Conservation (phyloP, 2,329 filamentous ascomycete genomes). For the Ilyonectria sp. region DNA sequence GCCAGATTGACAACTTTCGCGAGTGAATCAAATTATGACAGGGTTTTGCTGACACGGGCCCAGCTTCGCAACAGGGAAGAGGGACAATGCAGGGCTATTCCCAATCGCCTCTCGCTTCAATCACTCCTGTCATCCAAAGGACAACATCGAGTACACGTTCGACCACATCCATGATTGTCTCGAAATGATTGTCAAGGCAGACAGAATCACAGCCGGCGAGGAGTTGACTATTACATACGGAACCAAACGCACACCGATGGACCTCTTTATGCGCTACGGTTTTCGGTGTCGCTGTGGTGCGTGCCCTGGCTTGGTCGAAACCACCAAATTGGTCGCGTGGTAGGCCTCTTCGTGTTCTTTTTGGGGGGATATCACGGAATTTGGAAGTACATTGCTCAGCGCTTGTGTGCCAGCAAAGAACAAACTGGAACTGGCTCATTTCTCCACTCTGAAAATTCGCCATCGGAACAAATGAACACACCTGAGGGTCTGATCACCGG, state of each 20-base stretch:
- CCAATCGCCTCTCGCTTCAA: conserved; percentile 71
- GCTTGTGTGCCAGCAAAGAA: neutral
- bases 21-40: neutral
- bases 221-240: conserved; percentile 70
- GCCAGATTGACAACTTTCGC: neutral
- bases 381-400: neutral
- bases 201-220: conserved; percentile 57
- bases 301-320: conserved; percentile 53
- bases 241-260: conserved; percentile 48
- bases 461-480: neutral
- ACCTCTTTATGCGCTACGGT: conserved; percentile 63
- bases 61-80: conserved; percentile 49
- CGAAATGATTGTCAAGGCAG: conserved; percentile 56
- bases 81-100: conserved; percentile 59
- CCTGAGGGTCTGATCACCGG: neutral
- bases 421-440: neutral
- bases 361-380: neutral
- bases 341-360: conserved; percentile 8
- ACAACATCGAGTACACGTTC: conserved; percentile 63
- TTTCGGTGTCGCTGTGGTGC: conserved; percentile 67
- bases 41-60: conserved; percentile 6
- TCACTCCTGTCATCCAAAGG: conserved; percentile 64
- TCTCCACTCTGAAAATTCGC: neutral
- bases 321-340: conserved; percentile 32
- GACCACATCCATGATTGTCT: conserved; percentile 55